Evolutionary conservation across 2,329 filamentous ascomycete species (phyloP).

Genomic region (Aspergillus tanneri): DNA sequence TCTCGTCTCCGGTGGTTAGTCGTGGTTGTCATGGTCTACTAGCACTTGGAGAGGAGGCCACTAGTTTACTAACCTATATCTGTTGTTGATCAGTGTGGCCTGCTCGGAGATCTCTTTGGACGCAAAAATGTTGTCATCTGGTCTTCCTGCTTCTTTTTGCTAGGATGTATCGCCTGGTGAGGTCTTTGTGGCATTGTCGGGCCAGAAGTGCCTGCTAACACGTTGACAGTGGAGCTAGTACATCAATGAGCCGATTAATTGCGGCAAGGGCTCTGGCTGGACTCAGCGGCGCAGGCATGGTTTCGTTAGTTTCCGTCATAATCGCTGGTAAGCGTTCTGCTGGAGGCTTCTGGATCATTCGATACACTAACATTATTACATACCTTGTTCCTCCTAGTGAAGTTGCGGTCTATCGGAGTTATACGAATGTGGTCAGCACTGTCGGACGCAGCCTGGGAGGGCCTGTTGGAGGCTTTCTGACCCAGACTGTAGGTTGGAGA

Average conservation of each 20-base stretch:
- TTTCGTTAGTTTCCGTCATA: constrained; percentile 41
- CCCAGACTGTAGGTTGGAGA: constrained; percentile 65
- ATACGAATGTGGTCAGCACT: constrained; percentile 54
- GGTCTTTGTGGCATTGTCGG: background rate
- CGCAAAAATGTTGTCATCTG: constrained; percentile 41
- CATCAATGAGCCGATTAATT: constrained; percentile 27
- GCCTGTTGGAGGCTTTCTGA: constrained; percentile 59
- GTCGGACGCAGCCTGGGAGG: constrained; percentile 53
- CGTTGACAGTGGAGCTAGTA: constrained; percentile 9
- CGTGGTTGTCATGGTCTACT: too few relatives aligned
- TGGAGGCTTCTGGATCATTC: too few relatives aligned
- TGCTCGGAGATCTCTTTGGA: constrained; percentile 48
- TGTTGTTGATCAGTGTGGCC: constrained; percentile 36
- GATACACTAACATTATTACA: too few relatives aligned
- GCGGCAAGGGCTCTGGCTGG: constrained; percentile 39
- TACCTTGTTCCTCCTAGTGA: constrained; percentile 48
- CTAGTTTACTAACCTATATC: too few relatives aligned
- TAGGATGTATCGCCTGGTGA: constrained; percentile 25
- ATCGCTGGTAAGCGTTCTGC: constrained; percentile 28
- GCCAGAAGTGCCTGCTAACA: background rate
- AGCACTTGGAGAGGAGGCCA: background rate
- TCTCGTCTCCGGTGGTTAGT: constrained; percentile 39
- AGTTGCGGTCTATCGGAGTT: constrained; percentile 50
- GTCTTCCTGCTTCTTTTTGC: constrained; percentile 34
- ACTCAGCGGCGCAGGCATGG: constrained; percentile 41